Conservation (phyloP, 306 rosid species). For the Albizia julibrissin region DNA sequence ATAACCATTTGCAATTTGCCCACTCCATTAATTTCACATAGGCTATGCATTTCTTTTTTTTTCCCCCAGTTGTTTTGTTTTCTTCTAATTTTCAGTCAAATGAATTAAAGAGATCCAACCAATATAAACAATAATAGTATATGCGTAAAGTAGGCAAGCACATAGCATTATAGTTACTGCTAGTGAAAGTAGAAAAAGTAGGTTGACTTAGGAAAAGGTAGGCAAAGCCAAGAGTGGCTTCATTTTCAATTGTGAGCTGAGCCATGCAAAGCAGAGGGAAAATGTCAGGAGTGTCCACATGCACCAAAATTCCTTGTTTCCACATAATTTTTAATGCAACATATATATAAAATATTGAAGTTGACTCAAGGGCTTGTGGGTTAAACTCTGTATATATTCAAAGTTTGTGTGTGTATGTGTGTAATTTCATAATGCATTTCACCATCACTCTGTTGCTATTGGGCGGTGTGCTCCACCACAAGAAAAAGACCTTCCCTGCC, state of each 20-base stretch:
- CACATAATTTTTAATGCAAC: constrained; percentile 35
- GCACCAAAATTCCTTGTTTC: constrained; percentile 37
- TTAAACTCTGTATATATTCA: constrained; percentile 12
- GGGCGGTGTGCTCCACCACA: constrained; percentile 63
- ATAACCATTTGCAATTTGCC: neutral
- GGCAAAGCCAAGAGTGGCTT: constrained; percentile 38
- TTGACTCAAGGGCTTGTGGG: constrained; percentile 63
- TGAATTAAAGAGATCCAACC: neutral
- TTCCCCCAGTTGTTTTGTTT: neutral
- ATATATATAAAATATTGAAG: constrained; percentile 47
- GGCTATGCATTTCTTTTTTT: neutral
- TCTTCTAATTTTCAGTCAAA: neutral
- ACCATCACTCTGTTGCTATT: constrained; percentile 60
- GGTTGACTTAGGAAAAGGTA: constrained; percentile 45
- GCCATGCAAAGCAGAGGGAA: constrained; percentile 59
- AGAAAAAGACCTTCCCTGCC: constrained; percentile 16
- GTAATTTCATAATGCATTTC: constrained; percentile 46
- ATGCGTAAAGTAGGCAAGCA: constrained; percentile 22
- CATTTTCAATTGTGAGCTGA: constrained; percentile 33
- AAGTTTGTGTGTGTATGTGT: constrained; percentile 10
- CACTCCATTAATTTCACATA: neutral
- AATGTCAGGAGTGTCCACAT: constrained; percentile 48
- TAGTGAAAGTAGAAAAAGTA: constrained; percentile 34
- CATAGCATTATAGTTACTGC: constrained; percentile 23
- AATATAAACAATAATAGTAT: constrained; percentile 1